These are phyloP conservation scores for Cephalotrichum gorgonifer DNA, from an alignment of 2,329 filamentous ascomycete species.

Conservation along the genomic window DNA sequence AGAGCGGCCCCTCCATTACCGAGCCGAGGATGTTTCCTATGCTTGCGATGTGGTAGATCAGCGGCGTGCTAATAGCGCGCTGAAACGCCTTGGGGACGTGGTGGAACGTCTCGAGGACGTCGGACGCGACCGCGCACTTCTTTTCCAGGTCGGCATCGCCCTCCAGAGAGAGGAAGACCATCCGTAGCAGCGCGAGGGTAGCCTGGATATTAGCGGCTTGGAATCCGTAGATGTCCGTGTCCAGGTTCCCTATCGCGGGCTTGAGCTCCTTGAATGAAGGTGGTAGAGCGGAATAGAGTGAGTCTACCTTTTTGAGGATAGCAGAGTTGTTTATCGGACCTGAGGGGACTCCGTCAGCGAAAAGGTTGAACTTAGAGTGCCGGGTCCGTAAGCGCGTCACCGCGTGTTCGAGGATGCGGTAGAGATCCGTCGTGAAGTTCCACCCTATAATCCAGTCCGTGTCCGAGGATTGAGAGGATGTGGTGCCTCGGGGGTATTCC, in stretches of 20 bases:
- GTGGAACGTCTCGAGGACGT: slow-evolving; percentile 18
- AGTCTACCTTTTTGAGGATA: slow-evolving; percentile 8
- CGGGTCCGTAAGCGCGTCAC: slow-evolving; percentile 15
- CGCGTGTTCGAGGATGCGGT: slow-evolving; percentile 43
- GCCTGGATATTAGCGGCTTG: slow-evolving; percentile 25
- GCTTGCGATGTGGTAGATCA: slow-evolving; percentile 21
- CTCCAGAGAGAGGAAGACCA: slow-evolving; percentile 17
- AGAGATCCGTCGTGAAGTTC: slow-evolving; percentile 48
- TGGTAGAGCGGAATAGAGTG: slow-evolving; percentile 17
- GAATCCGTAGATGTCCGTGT: slow-evolving; percentile 20
- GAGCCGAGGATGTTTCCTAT: slow-evolving; percentile 23
- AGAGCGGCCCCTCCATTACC: slow-evolving; percentile 19
- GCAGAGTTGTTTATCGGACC: neutral
- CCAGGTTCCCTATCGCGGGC: slow-evolving; percentile 14
- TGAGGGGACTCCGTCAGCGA: slow-evolving; percentile 9
- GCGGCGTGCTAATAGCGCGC: slow-evolving; percentile 19
- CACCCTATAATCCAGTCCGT: slow-evolving; percentile 41
- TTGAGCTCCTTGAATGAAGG: slow-evolving; percentile 17
- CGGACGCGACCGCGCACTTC: slow-evolving; percentile 18
- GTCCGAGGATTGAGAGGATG: slow-evolving; percentile 4
- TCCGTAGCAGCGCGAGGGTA: slow-evolving; percentile 21
- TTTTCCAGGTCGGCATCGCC: slow-evolving; percentile 15
- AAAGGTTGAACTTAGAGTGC: slow-evolving; percentile 12
- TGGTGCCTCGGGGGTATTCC: slow-evolving; percentile 10
- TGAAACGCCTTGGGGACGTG: slow-evolving; percentile 16